Evolutionary conservation across 345 rosid species (phyloP).

Genomic region (Acer saccharum): DNA sequence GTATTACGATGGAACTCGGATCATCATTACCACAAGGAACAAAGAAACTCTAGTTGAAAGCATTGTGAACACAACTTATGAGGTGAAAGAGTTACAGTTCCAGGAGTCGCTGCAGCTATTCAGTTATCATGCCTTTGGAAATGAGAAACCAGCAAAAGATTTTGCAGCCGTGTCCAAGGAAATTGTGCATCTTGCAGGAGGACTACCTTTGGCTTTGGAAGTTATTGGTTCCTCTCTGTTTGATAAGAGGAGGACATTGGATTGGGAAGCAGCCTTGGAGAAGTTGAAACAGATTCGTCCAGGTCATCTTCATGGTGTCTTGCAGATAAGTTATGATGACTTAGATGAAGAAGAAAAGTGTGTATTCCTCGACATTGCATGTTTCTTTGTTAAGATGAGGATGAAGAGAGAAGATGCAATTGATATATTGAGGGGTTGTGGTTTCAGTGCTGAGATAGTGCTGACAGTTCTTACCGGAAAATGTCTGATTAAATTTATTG

Average conservation of each 20-base stretch:
- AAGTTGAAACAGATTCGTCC: conserved; percentile 42
- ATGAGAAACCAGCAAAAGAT: conserved; percentile 43
- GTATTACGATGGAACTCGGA: conserved; percentile 52
- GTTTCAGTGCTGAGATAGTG: conserved; percentile 46
- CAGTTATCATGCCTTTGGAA: conserved; percentile 61
- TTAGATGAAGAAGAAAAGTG: conserved; percentile 45
- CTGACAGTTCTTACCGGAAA: conserved; percentile 46
- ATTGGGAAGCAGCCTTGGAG: conserved; percentile 56
- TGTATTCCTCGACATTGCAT: conserved; percentile 71
- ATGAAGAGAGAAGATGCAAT: conserved; percentile 51
- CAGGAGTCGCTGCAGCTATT: conserved; percentile 49
- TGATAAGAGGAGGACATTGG: conserved; percentile 42
- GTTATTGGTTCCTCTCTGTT: conserved; percentile 64
- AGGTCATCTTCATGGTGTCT: conserved; percentile 38
- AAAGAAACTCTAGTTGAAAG: conserved; percentile 28
- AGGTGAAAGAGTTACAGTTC: conserved; percentile 48
- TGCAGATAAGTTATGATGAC: conserved; percentile 58
- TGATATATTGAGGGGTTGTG: conserved; percentile 61
- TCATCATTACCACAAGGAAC: conserved; percentile 67
- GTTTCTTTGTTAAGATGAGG: conserved; percentile 52
- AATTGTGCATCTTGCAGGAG: conserved; percentile 48
- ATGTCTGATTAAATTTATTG: conserved; percentile 53
- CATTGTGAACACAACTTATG: conserved; percentile 34
- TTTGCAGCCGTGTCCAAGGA: conserved; percentile 33
- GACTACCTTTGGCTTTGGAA: conserved; percentile 67